Conservation (phyloP, 768 basidiomycete species). For the Suillus tomentosus region DNA sequence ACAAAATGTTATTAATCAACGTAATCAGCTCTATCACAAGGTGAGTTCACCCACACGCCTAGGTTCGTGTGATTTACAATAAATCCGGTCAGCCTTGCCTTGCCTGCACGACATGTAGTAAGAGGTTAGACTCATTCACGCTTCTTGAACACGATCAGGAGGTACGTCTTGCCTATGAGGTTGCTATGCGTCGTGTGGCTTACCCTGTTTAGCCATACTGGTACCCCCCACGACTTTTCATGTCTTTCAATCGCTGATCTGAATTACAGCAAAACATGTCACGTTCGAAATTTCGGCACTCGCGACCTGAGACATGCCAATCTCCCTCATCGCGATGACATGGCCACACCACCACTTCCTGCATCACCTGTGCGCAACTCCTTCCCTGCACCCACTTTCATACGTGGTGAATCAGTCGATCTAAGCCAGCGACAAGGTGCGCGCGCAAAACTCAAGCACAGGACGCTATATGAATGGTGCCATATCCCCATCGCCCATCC, state of each 20-base stretch:
- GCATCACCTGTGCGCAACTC: constrained; percentile 32
- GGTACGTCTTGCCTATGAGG: constrained; percentile 45
- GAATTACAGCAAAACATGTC: constrained; percentile 72
- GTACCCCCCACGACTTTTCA: constrained; percentile 28
- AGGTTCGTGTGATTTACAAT: constrained; percentile 12
- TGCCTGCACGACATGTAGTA: constrained; percentile 73
- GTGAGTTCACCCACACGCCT: constrained; percentile 33
- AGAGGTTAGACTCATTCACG: constrained; percentile 73
- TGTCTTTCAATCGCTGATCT: constrained; percentile 1
- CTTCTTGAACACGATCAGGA: constrained; percentile 83
- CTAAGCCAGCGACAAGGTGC: constrained; percentile 28
- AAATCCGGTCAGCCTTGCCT: constrained; percentile 65
- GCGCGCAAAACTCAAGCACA: constrained; percentile 28
- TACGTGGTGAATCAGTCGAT: constrained; percentile 30
- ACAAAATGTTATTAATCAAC: constrained; percentile 4
- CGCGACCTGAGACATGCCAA: constrained; percentile 72
- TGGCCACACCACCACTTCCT: constrained; percentile 35
- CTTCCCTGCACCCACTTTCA: constrained; percentile 29
- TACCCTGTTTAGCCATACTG: constrained; percentile 42
- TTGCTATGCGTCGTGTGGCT: constrained; percentile 7
- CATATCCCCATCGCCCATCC: constrained; percentile 31
- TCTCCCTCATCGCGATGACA: constrained; percentile 52
- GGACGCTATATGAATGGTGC: constrained; percentile 15
- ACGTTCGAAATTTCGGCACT: constrained; percentile 78
- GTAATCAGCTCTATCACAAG: constrained; percentile 74